Evolutionary conservation across 2,329 filamentous ascomycete species (phyloP).

Genomic region (Grosmannia clavigera): DNA sequence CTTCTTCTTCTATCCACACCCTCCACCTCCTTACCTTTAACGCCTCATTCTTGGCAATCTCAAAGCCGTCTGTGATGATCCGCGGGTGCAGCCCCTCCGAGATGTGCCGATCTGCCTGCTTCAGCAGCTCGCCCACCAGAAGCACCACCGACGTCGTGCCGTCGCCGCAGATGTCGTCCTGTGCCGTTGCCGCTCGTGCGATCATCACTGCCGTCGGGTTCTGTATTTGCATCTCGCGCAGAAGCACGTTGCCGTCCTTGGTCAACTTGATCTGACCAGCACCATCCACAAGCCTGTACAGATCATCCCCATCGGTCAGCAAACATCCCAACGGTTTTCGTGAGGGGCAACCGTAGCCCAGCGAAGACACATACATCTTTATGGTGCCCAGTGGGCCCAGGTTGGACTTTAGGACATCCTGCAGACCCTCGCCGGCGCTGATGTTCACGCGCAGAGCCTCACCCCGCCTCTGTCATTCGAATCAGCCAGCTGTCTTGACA

Average conservation of each 20-base stretch:
- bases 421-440: conserved; percentile 81
- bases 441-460: conserved; percentile 98
- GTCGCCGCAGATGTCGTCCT: conserved; percentile 97
- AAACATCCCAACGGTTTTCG: neutral
- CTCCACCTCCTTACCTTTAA: conserved; percentile 51
- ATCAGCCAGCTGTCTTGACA: conserved; percentile 15
- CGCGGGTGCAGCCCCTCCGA: conserved; percentile 92
- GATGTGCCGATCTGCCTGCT: conserved; percentile 95
- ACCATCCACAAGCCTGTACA: conserved; percentile 52
- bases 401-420: conserved; percentile 94
- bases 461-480: conserved; percentile 62
- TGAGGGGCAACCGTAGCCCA: neutral
- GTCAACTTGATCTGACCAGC: conserved; percentile 86
- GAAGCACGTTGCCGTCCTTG: conserved; percentile 88
- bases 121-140: conserved; percentile 89
- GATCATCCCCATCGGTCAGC: neutral
- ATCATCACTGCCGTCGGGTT: conserved; percentile 92
- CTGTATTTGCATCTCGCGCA: conserved; percentile 83
- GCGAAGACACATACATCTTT: conserved; percentile 58
- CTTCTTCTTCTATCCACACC: neutral
- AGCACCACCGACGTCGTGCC: conserved; percentile 95
- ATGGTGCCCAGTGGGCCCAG: conserved; percentile 86
- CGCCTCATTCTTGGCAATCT: conserved; percentile 87
- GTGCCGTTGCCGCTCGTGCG: conserved; percentile 76
- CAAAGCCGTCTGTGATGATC: conserved; percentile 94